These are phyloP conservation scores for Epicoccum sorghinum DNA, from an alignment of 2,329 filamentous ascomycete species.

Conservation along the genomic window DNA sequence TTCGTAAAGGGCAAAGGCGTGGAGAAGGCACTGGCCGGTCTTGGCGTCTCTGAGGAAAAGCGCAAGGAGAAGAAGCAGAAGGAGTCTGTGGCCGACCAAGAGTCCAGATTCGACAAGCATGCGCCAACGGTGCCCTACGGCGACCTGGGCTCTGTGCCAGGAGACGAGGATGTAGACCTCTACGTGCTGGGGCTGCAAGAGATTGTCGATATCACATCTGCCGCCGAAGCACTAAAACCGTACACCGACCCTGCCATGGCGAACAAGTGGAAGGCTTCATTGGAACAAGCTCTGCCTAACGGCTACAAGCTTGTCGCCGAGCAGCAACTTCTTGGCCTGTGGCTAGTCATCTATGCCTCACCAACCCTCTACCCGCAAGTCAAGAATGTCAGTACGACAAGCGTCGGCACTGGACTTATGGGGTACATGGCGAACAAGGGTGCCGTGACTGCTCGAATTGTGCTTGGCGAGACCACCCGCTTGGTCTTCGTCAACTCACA, in stretches of 20 bases:
- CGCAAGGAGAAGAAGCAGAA: constrained; percentile 44
- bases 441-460: constrained; percentile 77
- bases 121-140: constrained; percentile 52
- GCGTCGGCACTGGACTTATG: constrained; percentile 85
- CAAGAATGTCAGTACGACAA: constrained; percentile 79
- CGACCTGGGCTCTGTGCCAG: constrained; percentile 57
- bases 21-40: constrained; percentile 65
- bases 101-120: constrained; percentile 53
- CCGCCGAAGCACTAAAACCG: constrained; percentile 76
- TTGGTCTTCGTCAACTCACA: constrained; percentile 92
- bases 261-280: constrained; percentile 79
- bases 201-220: constrained; percentile 82
- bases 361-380: constrained; percentile 75
- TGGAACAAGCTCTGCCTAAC: constrained; percentile 74
- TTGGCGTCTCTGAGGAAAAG: constrained; percentile 44
- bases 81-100: constrained; percentile 56
- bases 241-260: constrained; percentile 75
- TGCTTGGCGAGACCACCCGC: constrained; percentile 87
- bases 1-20: constrained; percentile 80
- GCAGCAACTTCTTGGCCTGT: constrained; percentile 84
- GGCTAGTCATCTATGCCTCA: constrained; percentile 85
- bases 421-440: constrained; percentile 98
- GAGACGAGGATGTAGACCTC: constrained; percentile 76
- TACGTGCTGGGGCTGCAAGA: constrained; percentile 94
- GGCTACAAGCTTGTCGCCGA: constrained; percentile 79